Base-by-base conservation (phyloP, 257 asterid species). In the Coffea canephora region DNA sequence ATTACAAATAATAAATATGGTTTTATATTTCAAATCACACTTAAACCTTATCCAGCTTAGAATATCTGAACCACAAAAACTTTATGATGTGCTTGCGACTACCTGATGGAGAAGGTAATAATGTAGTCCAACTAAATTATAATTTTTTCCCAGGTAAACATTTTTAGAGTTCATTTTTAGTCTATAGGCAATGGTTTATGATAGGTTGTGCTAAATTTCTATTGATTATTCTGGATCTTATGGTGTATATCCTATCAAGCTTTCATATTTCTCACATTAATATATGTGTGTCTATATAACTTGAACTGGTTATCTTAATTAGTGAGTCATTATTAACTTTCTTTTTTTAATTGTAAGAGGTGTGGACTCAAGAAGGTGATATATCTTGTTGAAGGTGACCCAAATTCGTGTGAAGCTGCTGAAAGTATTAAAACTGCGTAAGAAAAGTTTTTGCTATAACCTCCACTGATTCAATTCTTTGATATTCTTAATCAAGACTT, bases 361-460 rank as follows among this genome's bases (percentile, higher is more conserved):
- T 92, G 97, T 73, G 99, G 98, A 87, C 97, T 96, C 72, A 93
- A 94, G 88, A 96, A 94, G 96, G 87, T 92, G 93, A 92, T 94
- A 82, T 96, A 96, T 86, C 89, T 96, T 80, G 92, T 96, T 84
- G 99, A 96, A 88, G 99, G 99, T 79, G 99, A 96, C 82, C 98
- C 97, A 64, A 96, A 96, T 86, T 77, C 93, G 67, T 92, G 92
- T 13, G 97, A 92, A 90, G 95, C 97, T 69, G 91, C 99, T 72
- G 99, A 93, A 86, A 89, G 97, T 86, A 88, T 96, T 84, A 96
- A 93, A 90, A 93, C 98, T 57, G 98, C 98, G 98, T 95, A 89
- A 88, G 99, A 75, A 78, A 48, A 71, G 25, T 75, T 43, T 69
- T 31, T 66, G 31, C 21, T 36, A 15, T 25, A 50, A 21, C 49